phyloP scores from a whole-genome alignment of 257 asterid genomes.

The Nicotiana sylvestris region DNA sequence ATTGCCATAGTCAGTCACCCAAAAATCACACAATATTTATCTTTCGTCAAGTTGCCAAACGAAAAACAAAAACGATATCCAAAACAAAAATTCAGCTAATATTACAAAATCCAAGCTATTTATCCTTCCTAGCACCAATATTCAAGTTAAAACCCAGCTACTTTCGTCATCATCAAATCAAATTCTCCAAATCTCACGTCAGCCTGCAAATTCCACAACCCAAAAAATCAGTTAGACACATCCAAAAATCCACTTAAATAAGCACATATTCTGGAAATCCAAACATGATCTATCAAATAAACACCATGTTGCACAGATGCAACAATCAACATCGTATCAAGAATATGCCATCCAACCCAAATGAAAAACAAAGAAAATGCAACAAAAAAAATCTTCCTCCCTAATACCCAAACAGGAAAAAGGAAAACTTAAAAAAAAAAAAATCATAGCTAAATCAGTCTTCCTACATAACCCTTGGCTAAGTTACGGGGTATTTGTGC shows the following conservation, averaged over 20 bases:
- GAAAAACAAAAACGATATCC: background rate
- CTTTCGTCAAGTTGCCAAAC: background rate
- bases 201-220: conserved; percentile 8
- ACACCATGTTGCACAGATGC: no score
- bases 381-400: background rate
- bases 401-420: background rate
- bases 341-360: background rate
- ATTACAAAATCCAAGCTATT: background rate
- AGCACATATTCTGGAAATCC: background rate
- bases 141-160: conserved; percentile 10
- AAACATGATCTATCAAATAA: no score
- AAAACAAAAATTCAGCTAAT: conserved; percentile 8
- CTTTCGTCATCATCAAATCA: conserved; percentile 13
- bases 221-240: background rate
- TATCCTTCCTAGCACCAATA: conserved; percentile 1
- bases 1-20: conserved; percentile 20
- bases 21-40: background rate
- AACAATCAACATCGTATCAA: background rate
- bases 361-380: conserved; percentile 1
- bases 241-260: background rate
- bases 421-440: background rate
- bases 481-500: no score
- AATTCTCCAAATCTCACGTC: background rate
- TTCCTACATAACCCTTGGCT: no score
- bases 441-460: background rate